Evolutionary conservation across 805 yeast species (phyloP).

Genomic region (Cyberlindnera americana): DNA sequence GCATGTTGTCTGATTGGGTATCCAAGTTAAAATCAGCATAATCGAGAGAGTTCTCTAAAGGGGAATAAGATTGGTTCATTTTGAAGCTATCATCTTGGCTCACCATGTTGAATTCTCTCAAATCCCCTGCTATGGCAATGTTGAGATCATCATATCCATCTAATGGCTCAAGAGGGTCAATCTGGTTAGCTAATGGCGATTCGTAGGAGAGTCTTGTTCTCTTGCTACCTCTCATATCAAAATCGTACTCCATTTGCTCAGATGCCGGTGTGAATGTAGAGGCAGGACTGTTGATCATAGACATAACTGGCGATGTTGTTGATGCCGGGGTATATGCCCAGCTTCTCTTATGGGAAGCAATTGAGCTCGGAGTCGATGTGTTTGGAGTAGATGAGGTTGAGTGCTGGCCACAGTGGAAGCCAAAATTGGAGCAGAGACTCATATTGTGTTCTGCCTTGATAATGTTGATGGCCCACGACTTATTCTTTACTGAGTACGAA

Average conservation of each 20-base stretch:
- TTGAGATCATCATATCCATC: conserved; percentile 15
- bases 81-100: conserved; percentile 3
- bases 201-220: conserved; percentile 12
- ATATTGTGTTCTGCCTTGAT: conserved; percentile 26
- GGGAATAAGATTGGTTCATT: background rate
- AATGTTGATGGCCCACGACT: conserved; percentile 25
- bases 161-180: conserved; percentile 17
- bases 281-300: conserved; percentile 3
- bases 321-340: conserved; percentile 12
- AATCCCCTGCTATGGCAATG: conserved; percentile 17
- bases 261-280: conserved; percentile 11
- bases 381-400: conserved; percentile 13
- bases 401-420: conserved; percentile 16
- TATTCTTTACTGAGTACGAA: conserved; percentile 26
- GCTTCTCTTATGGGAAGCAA: conserved; percentile 18
- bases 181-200: conserved; percentile 20
- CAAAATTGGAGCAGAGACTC: conserved; percentile 25
- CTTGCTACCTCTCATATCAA: conserved; percentile 14
- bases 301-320: conserved; percentile 14
- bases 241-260: conserved; percentile 11
- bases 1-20: background rate
- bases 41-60: conserved; percentile 6
- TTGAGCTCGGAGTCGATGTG: conserved; percentile 24
- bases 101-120: conserved; percentile 12
- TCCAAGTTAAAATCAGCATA: conserved; percentile 1